Evolutionary conservation across 352 stramenopile species (phyloP), one percentile per base, ranked within the genome.

Genomic region (Plasmopara viticola): DNA sequence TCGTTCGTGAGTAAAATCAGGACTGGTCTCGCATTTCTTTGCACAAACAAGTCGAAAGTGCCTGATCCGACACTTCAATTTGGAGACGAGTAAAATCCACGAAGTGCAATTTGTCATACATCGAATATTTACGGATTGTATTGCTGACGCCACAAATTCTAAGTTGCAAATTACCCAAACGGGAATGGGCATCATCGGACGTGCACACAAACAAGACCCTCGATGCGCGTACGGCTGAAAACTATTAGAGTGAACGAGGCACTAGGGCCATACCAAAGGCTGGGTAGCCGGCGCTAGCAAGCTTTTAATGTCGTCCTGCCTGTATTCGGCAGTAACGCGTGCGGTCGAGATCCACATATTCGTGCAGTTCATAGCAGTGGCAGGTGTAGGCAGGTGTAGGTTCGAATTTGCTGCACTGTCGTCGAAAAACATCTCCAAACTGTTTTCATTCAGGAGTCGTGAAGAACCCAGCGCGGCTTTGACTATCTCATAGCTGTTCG

Each of bases 111-210:
- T 47, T 47, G 42, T 35, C 42, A 9, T n/a, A 47, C 3, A 6
- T 12, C 0, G 42, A 35, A 35, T 47, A 47, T n/a, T 47, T 47
- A 10, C 42, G 42, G 42, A 47, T 47, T 10, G 20, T 47, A 10
- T 35, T 17, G n/a, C 12, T 15, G 5, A 41, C n/a, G 12, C 9
- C 37, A 17, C 37, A 41, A 41, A 41, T 14, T 17, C 1, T 41
- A 6, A 17, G 37, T 13, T 15, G 37, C 31, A 6, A 35, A 12
- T 13, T 17, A 18, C 37, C 6, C 37, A 41, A 41, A 3, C 37
- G 9, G 9, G 0, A 15, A 6, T 15, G 13, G 5, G 37, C 37
- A 6, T n/a, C n/a, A 17, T 41, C 9, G 5, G 6, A 41, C 12
- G 37, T 17, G n/a, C 37, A 41, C 14, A 7, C 13, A 15, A 41